These are phyloP conservation scores for Amaranthus tricolor DNA, from an alignment of 179 eudicot genomes.

Conservation along the genomic window DNA sequence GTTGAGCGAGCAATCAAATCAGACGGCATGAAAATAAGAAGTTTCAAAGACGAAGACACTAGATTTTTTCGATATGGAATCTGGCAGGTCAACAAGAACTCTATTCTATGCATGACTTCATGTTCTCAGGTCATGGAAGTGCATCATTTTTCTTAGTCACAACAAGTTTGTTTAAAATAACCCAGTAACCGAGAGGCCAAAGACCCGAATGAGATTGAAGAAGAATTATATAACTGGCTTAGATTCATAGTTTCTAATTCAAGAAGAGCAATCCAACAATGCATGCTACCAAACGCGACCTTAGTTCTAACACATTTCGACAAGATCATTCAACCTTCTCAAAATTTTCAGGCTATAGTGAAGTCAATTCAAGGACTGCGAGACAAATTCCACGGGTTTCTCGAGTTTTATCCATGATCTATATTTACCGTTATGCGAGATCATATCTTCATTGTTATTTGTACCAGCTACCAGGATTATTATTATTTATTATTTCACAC, in stretches of 20 bases:
- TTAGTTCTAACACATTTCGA: slow-evolving; percentile 76
- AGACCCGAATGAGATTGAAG: slow-evolving; percentile 61
- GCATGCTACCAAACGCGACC: slow-evolving; percentile 79
- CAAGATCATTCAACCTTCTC: slow-evolving; percentile 58
- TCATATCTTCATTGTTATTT: no score
- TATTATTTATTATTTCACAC: no score
- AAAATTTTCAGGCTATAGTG: slow-evolving; percentile 51
- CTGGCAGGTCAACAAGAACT: slow-evolving; percentile 77
- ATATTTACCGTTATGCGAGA: slow-evolving; percentile 88
- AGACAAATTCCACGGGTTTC: slow-evolving; percentile 66
- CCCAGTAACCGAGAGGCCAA: slow-evolving; percentile 74
- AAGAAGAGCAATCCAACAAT: slow-evolving; percentile 70
- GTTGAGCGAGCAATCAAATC: slow-evolving; percentile 79
- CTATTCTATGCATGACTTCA: slow-evolving; percentile 74
- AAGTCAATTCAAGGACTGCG: slow-evolving; percentile 54
- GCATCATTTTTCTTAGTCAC: slow-evolving; percentile 69
- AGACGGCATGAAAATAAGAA: slow-evolving; percentile 62
- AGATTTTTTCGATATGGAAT: slow-evolving; percentile 89
- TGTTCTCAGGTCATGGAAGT: slow-evolving; percentile 97
- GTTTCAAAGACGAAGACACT: slow-evolving; percentile 66
- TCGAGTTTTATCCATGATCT: slow-evolving; percentile 75
- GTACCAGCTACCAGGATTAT: no score
- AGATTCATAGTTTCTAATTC: slow-evolving; percentile 90
- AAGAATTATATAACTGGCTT: slow-evolving; percentile 91
- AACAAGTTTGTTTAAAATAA: slow-evolving; percentile 56